These are phyloP conservation scores for Triadica sebifera DNA, from an alignment of 345 rosid species.

Conservation along the genomic window DNA sequence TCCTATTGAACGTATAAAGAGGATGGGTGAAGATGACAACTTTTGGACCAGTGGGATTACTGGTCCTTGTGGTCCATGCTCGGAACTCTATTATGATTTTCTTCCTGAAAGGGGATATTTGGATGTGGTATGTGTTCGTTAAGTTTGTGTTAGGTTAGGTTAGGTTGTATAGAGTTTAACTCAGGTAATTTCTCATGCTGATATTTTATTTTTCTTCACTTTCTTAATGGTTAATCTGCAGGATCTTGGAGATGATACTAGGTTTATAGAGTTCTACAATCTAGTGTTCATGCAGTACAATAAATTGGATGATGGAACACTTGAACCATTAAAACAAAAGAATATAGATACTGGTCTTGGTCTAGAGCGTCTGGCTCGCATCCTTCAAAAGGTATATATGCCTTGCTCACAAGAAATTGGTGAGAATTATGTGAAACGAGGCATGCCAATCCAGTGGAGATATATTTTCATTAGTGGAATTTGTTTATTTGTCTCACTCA, in stretches of 20 bases:
- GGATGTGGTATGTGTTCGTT: conserved; percentile 37
- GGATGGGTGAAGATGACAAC: conserved; percentile 93
- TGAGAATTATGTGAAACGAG: too few species aligned
- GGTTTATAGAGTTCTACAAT: conserved; percentile 93
- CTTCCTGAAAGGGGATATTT: conserved; percentile 71
- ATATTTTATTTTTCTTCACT: conserved; percentile 1
- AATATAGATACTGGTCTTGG: conserved; percentile 97
- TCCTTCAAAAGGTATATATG: conserved; percentile 64
- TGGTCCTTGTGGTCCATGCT: conserved; percentile 98
- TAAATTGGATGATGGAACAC: conserved; percentile 71
- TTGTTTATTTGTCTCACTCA: background rate
- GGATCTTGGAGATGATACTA: conserved; percentile 93
- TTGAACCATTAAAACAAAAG: conserved; percentile 86
- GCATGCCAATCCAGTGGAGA: conserved; percentile 1
- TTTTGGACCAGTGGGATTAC: conserved; percentile 94
- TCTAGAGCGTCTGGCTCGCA: conserved; percentile 85
- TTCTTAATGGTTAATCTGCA: conserved; percentile 30
- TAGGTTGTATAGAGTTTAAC: background rate
- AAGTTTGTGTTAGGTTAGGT: background rate
- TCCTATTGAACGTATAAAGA: conserved; percentile 70
- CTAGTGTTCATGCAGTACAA: conserved; percentile 96
- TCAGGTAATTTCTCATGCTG: background rate
- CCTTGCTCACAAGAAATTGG: too few species aligned
- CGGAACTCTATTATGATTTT: conserved; percentile 92
- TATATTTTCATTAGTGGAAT: background rate